phyloP scores from a whole-genome alignment of 805 yeast species.

The Barnettozyma californica region DNA sequence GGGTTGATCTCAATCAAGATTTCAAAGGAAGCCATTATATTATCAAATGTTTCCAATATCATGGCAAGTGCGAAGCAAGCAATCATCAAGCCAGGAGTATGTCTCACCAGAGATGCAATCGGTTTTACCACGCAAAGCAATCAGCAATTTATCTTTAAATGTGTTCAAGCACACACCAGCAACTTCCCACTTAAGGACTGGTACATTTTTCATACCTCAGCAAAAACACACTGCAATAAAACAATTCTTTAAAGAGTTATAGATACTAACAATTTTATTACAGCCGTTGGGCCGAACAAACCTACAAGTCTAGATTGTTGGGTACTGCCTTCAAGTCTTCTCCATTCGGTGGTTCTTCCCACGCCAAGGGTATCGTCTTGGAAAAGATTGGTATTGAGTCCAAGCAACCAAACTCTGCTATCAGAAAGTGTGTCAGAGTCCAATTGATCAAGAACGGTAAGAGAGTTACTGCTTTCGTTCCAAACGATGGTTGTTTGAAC shows the following conservation, averaged over 20 bases:
- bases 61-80: neutral
- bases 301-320: slow-evolving; percentile 97
- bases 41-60: neutral
- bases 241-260: neutral
- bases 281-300: slow-evolving; percentile 98
- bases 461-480: slow-evolving; percentile 99
- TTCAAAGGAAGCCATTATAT: neutral
- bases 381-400: slow-evolving; percentile 99
- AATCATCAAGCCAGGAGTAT: neutral
- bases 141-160: neutral
- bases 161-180: neutral
- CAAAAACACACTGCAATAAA: neutral
- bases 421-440: slow-evolving; percentile 99
- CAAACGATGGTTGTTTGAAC: slow-evolving; percentile 99
- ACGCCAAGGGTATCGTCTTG: slow-evolving; percentile 99
- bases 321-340: slow-evolving; percentile 99
- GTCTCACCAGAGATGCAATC: neutral
- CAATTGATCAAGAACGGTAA: slow-evolving; percentile 99
- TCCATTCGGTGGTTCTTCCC: slow-evolving; percentile 99
- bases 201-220: neutral
- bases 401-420: slow-evolving; percentile 99
- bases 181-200: neutral
- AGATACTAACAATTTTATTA: slow-evolving; percentile 18
- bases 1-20: neutral
- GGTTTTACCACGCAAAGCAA: neutral